phyloP scores from a whole-genome alignment of 1,284 basidiomycete species.

The Ceratobasidium sp. region DNA sequence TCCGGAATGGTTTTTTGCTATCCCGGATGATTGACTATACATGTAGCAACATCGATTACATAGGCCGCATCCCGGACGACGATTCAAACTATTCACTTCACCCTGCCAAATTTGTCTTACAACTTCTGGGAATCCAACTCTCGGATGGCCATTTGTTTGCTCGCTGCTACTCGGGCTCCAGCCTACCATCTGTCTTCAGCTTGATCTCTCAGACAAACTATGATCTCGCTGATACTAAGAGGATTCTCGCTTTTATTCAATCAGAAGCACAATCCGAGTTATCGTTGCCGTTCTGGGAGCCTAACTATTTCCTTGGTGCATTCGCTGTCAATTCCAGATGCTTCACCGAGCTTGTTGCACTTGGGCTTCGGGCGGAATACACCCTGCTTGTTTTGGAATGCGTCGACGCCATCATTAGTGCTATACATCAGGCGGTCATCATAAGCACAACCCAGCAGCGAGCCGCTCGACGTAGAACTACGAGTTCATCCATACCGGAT shows the following conservation, averaged over 20 bases:
- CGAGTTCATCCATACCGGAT: background rate
- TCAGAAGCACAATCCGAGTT: background rate
- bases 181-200: background rate
- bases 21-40: background rate
- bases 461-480: background rate
- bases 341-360: background rate
- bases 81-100: background rate
- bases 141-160: background rate
- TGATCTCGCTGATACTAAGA: background rate
- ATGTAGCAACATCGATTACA: too few relatives aligned
- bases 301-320: too few relatives aligned
- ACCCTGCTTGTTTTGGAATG: background rate
- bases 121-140: background rate
- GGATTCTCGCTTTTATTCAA: background rate
- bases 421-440: background rate
- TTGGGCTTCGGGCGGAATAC: background rate
- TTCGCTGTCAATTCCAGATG: background rate
- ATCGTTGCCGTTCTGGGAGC: too few relatives aligned
- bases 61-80: too few relatives aligned
- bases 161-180: background rate
- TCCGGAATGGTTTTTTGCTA: too few relatives aligned
- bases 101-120: background rate
- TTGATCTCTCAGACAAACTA: background rate
- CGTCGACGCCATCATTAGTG: background rate
- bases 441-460: background rate